A percentile compares a stretch with the other conserved stretches of the same genome.
Conservation (phyloP, 2,329 filamentous ascomycete species). For the Pseudonectria foliicola region DNA sequence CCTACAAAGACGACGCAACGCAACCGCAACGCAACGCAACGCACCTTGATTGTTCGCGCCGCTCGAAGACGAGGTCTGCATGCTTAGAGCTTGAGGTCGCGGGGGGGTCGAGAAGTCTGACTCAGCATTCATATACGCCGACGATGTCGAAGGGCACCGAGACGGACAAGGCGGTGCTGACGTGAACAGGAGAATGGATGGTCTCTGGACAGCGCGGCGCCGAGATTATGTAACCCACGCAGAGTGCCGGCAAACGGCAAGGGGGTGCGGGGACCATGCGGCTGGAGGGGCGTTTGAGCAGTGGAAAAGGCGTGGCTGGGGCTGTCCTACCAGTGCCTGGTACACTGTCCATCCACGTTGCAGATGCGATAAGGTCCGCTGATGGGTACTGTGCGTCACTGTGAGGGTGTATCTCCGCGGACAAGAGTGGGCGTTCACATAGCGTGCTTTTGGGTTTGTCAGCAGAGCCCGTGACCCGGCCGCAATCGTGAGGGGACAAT, state of each 20-base stretch:
- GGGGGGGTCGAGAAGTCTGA: constrained; percentile 20
- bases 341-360: too few relatives aligned
- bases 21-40: too few relatives aligned
- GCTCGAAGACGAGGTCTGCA: constrained; percentile 27
- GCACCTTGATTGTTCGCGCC: constrained; percentile 27
- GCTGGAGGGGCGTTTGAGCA: neutral
- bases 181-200: constrained; percentile 19
- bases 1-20: too few relatives aligned
- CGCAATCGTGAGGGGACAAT: too few relatives aligned
- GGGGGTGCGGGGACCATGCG: neutral
- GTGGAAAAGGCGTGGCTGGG: neutral
- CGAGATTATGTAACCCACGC: constrained; percentile 1
- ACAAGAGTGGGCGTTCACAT: constrained; percentile 2
- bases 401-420: too few relatives aligned
- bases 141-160: constrained; percentile 6
- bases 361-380: too few relatives aligned
- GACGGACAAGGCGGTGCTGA: constrained; percentile 21
- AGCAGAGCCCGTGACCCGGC: too few relatives aligned
- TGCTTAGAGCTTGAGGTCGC: constrained; percentile 22
- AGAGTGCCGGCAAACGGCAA: neutral
- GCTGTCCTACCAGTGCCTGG: too few relatives aligned
- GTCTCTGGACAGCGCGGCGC: neutral
- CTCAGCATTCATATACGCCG: constrained; percentile 26
- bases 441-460: constrained; percentile 1
- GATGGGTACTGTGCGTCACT: too few relatives aligned